phyloP scores from a whole-genome alignment of 148 eudicot genomes.

The Heliamphora exappendiculata region DNA sequence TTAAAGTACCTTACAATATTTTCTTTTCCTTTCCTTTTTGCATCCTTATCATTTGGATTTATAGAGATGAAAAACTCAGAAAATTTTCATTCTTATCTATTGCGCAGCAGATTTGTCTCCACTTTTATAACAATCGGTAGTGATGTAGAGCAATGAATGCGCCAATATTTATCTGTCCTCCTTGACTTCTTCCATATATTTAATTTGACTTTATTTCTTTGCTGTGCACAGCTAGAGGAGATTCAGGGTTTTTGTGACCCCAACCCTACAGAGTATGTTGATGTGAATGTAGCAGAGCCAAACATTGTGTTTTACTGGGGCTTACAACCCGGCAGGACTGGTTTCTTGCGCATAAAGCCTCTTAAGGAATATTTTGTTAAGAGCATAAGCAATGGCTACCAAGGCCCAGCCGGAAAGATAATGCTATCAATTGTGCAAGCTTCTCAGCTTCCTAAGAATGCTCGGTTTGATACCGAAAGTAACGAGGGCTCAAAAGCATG shows the following conservation, averaged over 20 bases:
- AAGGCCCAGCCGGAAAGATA: conserved; percentile 27
- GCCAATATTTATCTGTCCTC: not conserved
- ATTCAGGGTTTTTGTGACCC: conserved; percentile 47
- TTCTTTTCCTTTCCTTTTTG: no score
- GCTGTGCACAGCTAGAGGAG: conserved; percentile 48
- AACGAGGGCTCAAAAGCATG: conserved; percentile 5
- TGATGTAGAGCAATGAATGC: not conserved
- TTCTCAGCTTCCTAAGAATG: conserved; percentile 25
- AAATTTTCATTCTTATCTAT: not conserved
- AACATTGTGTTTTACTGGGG: conserved; percentile 53
- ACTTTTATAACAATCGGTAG: not conserved
- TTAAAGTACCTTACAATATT: no score
- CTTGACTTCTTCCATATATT: not conserved
- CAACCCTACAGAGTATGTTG: conserved; percentile 48
- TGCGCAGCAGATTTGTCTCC: not conserved
- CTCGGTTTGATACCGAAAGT: conserved; percentile 1
- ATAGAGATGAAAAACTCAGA: not conserved
- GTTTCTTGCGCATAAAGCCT: conserved; percentile 11
- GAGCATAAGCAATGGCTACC: conserved; percentile 19
- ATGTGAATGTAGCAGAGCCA: conserved; percentile 18
- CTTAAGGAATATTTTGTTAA: conserved; percentile 32
- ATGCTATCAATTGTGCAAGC: conserved; percentile 31
- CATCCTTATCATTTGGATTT: not conserved
- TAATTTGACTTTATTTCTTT: not conserved
- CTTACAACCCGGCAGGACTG: conserved; percentile 19